phyloP scores from a whole-genome alignment of 768 basidiomycete genomes.

The Trametes meyenii region DNA sequence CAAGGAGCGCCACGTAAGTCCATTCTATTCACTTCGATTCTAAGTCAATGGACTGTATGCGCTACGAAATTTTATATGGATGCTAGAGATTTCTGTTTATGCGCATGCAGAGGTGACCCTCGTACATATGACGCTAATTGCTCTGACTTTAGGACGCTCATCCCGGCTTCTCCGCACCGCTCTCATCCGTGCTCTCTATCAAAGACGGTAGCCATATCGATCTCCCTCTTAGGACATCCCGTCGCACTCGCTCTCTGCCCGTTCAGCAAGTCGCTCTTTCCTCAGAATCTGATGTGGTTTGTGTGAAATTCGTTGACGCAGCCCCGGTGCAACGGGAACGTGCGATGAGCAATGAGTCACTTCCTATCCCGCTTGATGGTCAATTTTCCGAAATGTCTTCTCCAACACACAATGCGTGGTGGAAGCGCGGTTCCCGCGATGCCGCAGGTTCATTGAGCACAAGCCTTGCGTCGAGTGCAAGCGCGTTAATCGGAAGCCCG shows the following conservation, averaged over 20 bases:
- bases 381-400: not conserved
- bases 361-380: not conserved
- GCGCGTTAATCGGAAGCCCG: slow-evolving; percentile 13
- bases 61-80: not conserved
- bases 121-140: not conserved
- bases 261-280: not conserved
- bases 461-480: slow-evolving; percentile 14
- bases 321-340: not conserved
- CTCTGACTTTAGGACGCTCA: slow-evolving; percentile 38
- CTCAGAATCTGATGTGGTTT: slow-evolving; percentile 8
- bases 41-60: not conserved
- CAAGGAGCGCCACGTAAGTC: slow-evolving; percentile 54
- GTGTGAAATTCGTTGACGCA: slow-evolving; percentile 12
- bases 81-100: not conserved
- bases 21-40: not conserved
- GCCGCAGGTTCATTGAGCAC: slow-evolving; percentile 1
- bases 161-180: slow-evolving; percentile 43
- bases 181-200: slow-evolving; percentile 46
- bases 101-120: not conserved
- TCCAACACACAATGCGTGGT: slow-evolving; percentile 21
- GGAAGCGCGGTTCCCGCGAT: slow-evolving; percentile 28
- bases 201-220: slow-evolving; percentile 49
- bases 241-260: slow-evolving; percentile 2
- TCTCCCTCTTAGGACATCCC: slow-evolving; percentile 28
- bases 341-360: slow-evolving; percentile 13